These are phyloP conservation scores for Calonectria crousiana DNA, from an alignment of 2,329 filamentous ascomycete species.

Conservation along the genomic window DNA sequence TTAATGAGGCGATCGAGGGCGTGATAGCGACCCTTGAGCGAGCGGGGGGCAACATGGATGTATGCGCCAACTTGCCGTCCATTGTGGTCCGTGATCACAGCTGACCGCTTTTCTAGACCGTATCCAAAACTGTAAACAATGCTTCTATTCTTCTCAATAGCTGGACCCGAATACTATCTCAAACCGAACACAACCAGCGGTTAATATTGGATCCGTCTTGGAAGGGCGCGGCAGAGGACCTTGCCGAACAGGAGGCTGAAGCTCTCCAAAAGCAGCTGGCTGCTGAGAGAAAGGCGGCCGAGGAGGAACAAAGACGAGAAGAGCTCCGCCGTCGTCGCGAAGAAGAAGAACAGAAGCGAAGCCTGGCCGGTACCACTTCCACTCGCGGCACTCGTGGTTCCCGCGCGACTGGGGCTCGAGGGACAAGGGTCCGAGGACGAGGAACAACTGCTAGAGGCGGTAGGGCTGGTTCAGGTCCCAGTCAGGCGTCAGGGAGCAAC, in stretches of 20 bases:
- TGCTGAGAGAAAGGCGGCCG: constrained; percentile 79
- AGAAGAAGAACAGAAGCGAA: constrained; percentile 65
- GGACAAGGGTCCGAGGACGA: constrained; percentile 46
- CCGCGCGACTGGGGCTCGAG: constrained; percentile 46
- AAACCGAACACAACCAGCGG: constrained; percentile 97
- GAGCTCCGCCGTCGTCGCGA: constrained; percentile 74
- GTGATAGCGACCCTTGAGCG: constrained; percentile 79
- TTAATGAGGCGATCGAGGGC: constrained; percentile 89
- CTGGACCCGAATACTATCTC: constrained; percentile 95
- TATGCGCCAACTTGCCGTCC: constrained; percentile 48
- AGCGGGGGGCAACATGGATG: constrained; percentile 82
- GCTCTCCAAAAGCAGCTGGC: constrained; percentile 79
- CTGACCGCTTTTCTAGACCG: constrained; percentile 65
- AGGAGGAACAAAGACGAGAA: constrained; percentile 83
- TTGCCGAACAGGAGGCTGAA: constrained; percentile 89
- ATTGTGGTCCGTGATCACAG: constrained; percentile 4
- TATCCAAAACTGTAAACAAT: constrained; percentile 86
- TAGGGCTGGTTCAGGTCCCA: constrained; percentile 37
- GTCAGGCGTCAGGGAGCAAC: constrained; percentile 45
- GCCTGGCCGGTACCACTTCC: constrained; percentile 44
- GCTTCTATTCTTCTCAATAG: constrained; percentile 92
- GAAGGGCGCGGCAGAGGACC: constrained; percentile 89
- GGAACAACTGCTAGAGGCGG: constrained; percentile 41
- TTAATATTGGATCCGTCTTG: constrained; percentile 89
- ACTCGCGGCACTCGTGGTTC: constrained; percentile 47